phyloP scores from a whole-genome alignment of 1,139 yeast genomes.

The Pichia cactophila region DNA sequence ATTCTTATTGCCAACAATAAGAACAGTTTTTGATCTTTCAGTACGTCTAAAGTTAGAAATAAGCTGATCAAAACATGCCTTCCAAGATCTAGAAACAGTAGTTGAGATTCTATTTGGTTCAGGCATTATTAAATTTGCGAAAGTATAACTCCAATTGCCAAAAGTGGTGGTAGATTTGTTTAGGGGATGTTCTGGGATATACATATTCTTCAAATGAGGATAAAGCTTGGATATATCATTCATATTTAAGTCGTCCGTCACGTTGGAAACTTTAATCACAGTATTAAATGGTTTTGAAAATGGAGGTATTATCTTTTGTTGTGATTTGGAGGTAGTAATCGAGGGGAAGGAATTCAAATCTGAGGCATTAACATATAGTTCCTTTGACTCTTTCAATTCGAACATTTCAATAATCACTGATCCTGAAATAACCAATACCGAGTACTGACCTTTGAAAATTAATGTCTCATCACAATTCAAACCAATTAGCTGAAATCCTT shows the following conservation, averaged over 20 bases:
- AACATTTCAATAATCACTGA: slow-evolving; percentile 37
- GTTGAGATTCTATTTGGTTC: slow-evolving; percentile 9
- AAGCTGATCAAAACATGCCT: slow-evolving; percentile 10
- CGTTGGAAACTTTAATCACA: slow-evolving; percentile 6
- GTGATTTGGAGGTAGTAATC: slow-evolving; percentile 28
- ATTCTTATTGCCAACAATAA: slow-evolving; percentile 61
- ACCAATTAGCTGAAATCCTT: slow-evolving; percentile 34
- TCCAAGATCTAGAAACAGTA: slow-evolving; percentile 23
- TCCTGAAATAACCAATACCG: slow-evolving; percentile 50
- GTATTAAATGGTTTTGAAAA: slow-evolving; percentile 1
- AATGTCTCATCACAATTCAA: slow-evolving; percentile 42
- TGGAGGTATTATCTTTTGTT: neutral
- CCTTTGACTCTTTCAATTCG: neutral
- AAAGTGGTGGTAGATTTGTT: neutral
- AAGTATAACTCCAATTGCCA: slow-evolving; percentile 17
- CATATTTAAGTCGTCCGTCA: neutral
- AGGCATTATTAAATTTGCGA: slow-evolving; percentile 2
- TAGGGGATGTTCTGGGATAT: slow-evolving; percentile 14
- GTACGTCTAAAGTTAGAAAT: neutral
- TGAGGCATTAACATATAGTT: slow-evolving; percentile 41
- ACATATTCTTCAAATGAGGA: slow-evolving; percentile 42
- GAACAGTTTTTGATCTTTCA: slow-evolving; percentile 22
- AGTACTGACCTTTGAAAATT: slow-evolving; percentile 53
- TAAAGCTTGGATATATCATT: slow-evolving; percentile 36
- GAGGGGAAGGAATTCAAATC: slow-evolving; percentile 48